Percentiles rank a stretch among this genome's conserved stretches.
These are phyloP conservation scores for Pleurotus platypus DNA, from an alignment of 768 basidiomycete genomes.

Conservation along the genomic window DNA sequence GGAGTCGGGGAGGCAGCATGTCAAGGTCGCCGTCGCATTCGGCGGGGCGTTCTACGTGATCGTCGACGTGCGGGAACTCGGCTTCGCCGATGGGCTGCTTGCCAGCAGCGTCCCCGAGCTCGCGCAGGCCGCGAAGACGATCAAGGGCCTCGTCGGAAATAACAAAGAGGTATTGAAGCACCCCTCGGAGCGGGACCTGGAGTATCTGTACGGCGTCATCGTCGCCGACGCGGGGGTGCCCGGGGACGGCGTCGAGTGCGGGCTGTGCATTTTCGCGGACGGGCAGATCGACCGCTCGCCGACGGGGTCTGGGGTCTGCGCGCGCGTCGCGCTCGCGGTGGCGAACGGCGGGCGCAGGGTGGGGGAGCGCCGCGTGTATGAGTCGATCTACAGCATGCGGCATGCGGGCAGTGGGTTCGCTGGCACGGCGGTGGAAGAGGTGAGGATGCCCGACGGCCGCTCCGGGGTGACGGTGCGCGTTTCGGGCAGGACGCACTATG, in stretches of 20 bases:
- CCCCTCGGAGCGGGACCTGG: conserved; percentile 26
- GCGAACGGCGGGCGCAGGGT: conserved; percentile 21
- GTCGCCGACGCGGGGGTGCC: conserved; percentile 23
- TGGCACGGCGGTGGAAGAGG: conserved; percentile 19
- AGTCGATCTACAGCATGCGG: conserved; percentile 27
- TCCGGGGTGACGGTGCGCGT: conserved; percentile 23
- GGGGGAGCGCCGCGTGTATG: conserved; percentile 25
- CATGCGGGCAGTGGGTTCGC: conserved; percentile 19
- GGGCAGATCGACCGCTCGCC: conserved; percentile 38
- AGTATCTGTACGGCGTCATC: conserved; percentile 34
- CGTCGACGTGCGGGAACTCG: conserved; percentile 28
- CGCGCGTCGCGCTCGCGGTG: conserved; percentile 32
- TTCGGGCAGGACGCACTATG: conserved; percentile 21
- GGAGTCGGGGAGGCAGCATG: conserved; percentile 8
- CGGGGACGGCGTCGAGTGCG: conserved; percentile 14
- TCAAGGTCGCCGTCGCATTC: conserved; percentile 30
- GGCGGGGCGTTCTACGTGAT: conserved; percentile 39
- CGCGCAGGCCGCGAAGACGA: conserved; percentile 23
- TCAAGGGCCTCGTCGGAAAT: conserved; percentile 21
- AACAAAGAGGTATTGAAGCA: conserved; percentile 23
- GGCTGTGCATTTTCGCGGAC: conserved; percentile 34
- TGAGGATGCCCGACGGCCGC: not conserved
- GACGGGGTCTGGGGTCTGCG: conserved; percentile 34
- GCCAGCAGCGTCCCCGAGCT: conserved; percentile 16
- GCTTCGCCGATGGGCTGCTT: conserved; percentile 24